Percentiles rank a stretch among this genome's conserved stretches.
phyloP scores from a whole-genome alignment of 768 basidiomycete genomes.

The Termitomyces sp. region DNA sequence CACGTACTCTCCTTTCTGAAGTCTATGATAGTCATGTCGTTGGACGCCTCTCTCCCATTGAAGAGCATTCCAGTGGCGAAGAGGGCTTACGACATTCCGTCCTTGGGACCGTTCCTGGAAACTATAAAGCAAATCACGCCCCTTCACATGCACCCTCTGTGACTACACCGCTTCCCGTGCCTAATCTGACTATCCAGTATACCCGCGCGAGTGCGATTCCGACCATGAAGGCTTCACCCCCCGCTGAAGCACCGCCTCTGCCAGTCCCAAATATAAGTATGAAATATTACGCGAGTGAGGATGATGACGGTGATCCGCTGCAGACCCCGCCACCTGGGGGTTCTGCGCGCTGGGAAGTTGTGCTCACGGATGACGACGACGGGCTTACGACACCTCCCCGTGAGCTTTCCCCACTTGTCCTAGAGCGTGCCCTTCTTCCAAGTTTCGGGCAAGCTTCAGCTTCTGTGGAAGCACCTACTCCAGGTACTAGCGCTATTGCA shows the following conservation, averaged over 20 bases:
- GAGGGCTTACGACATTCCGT: conserved; percentile 8
- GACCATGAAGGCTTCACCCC: background rate
- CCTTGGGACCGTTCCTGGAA: conserved; percentile 3
- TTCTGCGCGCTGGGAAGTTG: conserved; percentile 14
- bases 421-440: conserved; percentile 10
- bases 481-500: background rate
- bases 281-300: conserved; percentile 13
- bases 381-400: conserved; percentile 21
- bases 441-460: conserved; percentile 8
- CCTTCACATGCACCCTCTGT: conserved; percentile 17
- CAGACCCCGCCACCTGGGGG: conserved; percentile 10
- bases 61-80: conserved; percentile 16
- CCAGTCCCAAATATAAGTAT: conserved; percentile 26
- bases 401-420: conserved; percentile 21
- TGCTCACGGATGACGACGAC: conserved; percentile 19
- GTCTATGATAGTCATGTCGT: conserved; percentile 18
- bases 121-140: background rate
- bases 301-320: conserved; percentile 15
- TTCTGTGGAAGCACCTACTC: background rate
- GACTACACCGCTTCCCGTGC: conserved; percentile 21
- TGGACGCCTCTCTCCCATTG: conserved; percentile 22
- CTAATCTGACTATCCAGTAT: conserved; percentile 18
- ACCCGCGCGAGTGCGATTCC: conserved; percentile 1
- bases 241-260: conserved; percentile 18
- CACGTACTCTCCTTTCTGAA: conserved; percentile 33